Evolutionary conservation across 345 rosid genomes (phyloP), one percentile per base, ranked within the genome.

Genomic region (Hypericum perforatum): DNA sequence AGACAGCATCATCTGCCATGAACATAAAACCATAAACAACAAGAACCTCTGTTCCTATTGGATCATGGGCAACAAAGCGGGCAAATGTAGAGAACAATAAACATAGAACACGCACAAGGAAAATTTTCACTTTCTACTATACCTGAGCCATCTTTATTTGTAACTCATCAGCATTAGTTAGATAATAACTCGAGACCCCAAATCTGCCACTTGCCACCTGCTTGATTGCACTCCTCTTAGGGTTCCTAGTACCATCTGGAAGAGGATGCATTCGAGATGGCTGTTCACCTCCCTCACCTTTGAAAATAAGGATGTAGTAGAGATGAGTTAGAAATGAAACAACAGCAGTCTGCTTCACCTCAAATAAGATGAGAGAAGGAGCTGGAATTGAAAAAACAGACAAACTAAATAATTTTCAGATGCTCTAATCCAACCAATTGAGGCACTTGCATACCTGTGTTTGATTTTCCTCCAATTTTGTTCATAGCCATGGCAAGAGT

Each of bases 71-170:
- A 16, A 63, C 62, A 64, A 41, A 52, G 64, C 37, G 37, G 59
- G 63, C 61, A 62, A 7, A 22, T 65, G 51, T 43, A 56, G 69
- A 53, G 49, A 15, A 42, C 44, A 50, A 49, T 40, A 42, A 29
- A 11, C 50, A 14, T 46, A 56, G 5, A 57, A 7, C 54, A 22
- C 39, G 41, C 16, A 52, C 10, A 45, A 49, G 22, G 43, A 52
- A 6, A 9, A 13, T 49, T 5, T 7, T n/a, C 29, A 36, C 38
- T 43, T 46, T 10, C 50, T 60, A 16, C 48, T 10, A 58, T 84
- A 94, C 99, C 99, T 94, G 99, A 59, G 99, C 99, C 97, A 94
- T 94, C 71, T 94, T 94, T 53, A 94, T 94, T 66, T 94, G 99
- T 50, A 94, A 69, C 73, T 94, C 99, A 66, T 84, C 97, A 45